A percentile compares a stretch with the other conserved stretches of the same genome.
These are phyloP conservation scores for Lentinula detonsa DNA, from an alignment of 768 basidiomycete genomes.

Conservation along the genomic window DNA sequence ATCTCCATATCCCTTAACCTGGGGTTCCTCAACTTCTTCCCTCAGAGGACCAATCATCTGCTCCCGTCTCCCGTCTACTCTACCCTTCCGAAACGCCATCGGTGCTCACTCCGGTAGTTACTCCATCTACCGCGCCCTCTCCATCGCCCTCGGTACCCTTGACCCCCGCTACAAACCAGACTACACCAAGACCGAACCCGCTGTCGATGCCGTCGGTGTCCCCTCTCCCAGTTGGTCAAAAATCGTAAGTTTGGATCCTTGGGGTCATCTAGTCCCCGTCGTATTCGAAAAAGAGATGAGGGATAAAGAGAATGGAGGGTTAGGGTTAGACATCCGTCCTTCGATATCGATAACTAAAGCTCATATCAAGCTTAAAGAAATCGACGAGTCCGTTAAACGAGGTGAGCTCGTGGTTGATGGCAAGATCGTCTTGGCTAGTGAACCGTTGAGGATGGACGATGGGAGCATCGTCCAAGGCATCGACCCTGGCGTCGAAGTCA, in stretches of 20 bases:
- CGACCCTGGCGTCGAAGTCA: conserved; percentile 82
- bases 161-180: conserved; percentile 77
- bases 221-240: conserved; percentile 57
- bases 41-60: conserved; percentile 85
- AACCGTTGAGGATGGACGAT: conserved; percentile 57
- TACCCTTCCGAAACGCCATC: conserved; percentile 90
- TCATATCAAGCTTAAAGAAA: conserved; percentile 91
- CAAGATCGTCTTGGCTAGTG: conserved; percentile 69
- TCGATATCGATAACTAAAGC: conserved; percentile 92
- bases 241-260: conserved; percentile 93
- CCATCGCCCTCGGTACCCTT: conserved; percentile 85
- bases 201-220: conserved; percentile 70
- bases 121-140: conserved; percentile 89
- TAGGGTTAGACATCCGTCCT: conserved; percentile 80
- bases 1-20: conserved; percentile 67
- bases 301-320: conserved; percentile 16
- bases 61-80: conserved; percentile 74
- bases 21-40: conserved; percentile 66
- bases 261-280: conserved; percentile 80
- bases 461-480: conserved; percentile 46
- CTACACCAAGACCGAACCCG: conserved; percentile 79
- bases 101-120: conserved; percentile 94
- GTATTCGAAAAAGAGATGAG: conserved; percentile 61
- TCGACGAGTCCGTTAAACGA: conserved; percentile 73
- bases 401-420: conserved; percentile 79